Conservation (phyloP, 1,284 basidiomycete species). For the Ganoderma sinense region DNA sequence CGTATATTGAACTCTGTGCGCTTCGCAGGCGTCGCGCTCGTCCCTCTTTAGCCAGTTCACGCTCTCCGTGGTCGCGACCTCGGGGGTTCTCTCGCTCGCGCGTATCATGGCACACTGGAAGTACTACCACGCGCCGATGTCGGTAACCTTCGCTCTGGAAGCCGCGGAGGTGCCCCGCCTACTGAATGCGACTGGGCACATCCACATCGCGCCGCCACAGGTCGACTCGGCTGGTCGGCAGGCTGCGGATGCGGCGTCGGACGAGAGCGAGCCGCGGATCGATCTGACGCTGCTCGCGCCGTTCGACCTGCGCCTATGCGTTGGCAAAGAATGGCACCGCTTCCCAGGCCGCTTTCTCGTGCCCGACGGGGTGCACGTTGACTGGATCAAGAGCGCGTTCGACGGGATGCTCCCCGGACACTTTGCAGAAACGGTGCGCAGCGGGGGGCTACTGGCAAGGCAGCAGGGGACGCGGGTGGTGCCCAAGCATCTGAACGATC, state of each 20-base stretch:
- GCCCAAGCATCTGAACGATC: conserved; percentile 83
- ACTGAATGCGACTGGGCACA: conserved; percentile 75
- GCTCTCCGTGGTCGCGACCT: conserved; percentile 68
- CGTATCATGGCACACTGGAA: conserved; percentile 84
- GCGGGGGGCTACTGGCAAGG: conserved; percentile 63
- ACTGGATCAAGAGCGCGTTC: conserved; percentile 92
- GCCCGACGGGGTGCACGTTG: conserved; percentile 82
- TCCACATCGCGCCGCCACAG: conserved; percentile 50
- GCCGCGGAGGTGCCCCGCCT: conserved; percentile 82
- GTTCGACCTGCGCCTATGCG: conserved; percentile 86
- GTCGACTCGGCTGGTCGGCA: conserved; percentile 36
- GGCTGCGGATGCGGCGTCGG: conserved; percentile 42
- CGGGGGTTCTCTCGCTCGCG: conserved; percentile 76
- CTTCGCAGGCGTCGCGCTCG: conserved; percentile 76
- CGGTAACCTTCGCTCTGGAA: conserved; percentile 79
- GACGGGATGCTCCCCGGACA: conserved; percentile 89
- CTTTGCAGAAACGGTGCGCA: conserved; percentile 55
- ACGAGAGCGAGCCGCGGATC: conserved; percentile 64
- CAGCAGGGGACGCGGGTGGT: conserved; percentile 67
- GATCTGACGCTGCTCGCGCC: conserved; percentile 75
- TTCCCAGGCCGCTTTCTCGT: conserved; percentile 93
- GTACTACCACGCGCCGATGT: conserved; percentile 93
- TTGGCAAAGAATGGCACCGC: conserved; percentile 96
- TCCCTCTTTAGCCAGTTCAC: conserved; percentile 82
- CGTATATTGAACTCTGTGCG: conserved; percentile 11